Evolutionary conservation across 306 rosid species (phyloP).

Genomic region (Sicyos edulis): DNA sequence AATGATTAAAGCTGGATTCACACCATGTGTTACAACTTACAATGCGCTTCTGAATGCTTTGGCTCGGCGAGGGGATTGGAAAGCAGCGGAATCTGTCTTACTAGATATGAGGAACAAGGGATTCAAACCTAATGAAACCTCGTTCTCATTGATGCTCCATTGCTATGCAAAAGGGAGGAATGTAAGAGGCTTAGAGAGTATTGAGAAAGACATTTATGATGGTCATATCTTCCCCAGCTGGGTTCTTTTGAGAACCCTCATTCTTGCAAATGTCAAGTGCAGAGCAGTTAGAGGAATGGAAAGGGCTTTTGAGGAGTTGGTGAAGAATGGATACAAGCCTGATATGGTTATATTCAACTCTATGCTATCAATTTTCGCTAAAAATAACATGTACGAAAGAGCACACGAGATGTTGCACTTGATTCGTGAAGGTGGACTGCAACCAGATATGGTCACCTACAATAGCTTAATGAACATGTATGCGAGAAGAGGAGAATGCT

Average conservation of each 20-base stretch:
- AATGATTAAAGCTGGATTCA: slow-evolving; percentile 75
- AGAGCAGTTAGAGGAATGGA: slow-evolving; percentile 66
- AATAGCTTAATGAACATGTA: slow-evolving; percentile 86
- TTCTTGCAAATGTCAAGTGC: slow-evolving; percentile 81
- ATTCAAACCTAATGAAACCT: slow-evolving; percentile 74
- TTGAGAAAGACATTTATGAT: slow-evolving; percentile 61
- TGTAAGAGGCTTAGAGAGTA: slow-evolving; percentile 57
- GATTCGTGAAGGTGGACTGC: slow-evolving; percentile 46
- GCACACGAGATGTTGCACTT: slow-evolving; percentile 66
- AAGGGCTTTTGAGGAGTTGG: slow-evolving; percentile 67
- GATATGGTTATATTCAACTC: slow-evolving; percentile 75
- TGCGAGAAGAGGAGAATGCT: slow-evolving; percentile 67
- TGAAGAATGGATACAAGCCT: slow-evolving; percentile 64
- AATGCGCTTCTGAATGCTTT: slow-evolving; percentile 85
- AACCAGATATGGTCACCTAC: slow-evolving; percentile 75
- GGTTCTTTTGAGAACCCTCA: slow-evolving; percentile 69
- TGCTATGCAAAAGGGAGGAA: slow-evolving; percentile 74
- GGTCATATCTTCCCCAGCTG: slow-evolving; percentile 78
- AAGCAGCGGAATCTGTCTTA: slow-evolving; percentile 73
- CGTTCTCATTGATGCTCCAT: slow-evolving; percentile 77
- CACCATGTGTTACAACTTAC: slow-evolving; percentile 73
- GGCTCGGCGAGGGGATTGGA: slow-evolving; percentile 78
- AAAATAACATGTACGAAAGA: slow-evolving; percentile 50
- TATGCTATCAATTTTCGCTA: slow-evolving; percentile 69
- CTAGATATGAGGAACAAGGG: slow-evolving; percentile 71